Evolutionary conservation across 2,329 filamentous ascomycete genomes (phyloP), one percentile per base, ranked within the genome.

Genomic region (Aspergillus sp.): DNA sequence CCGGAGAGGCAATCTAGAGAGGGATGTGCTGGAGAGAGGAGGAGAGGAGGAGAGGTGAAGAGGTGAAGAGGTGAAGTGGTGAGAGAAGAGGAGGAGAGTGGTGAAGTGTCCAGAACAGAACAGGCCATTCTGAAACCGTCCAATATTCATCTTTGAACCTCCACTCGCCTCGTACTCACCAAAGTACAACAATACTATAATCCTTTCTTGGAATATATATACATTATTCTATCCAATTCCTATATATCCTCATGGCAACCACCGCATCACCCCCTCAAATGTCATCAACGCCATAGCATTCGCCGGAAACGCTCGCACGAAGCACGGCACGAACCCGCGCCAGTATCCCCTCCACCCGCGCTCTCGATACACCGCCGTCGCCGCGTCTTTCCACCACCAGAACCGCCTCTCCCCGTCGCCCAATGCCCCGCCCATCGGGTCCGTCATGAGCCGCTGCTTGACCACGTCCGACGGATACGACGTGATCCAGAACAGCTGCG

Each of bases 391-490:
- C 91, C 91, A 96, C 30, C 70, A 65, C 8, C 63, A 67, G 54
- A 88, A 96, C 44, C 67, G 74, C 40, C 77, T 72, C 36, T 72
- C 67, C 7, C 82, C 78, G 44, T 86, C 81, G 12, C 70, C 67
- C 8, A 88, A 61, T 1, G 66, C 67, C 1, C 81, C 80, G 1
- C 82, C 88, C 32, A 96, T 65, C 4, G 84, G 78, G 61, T 96
- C 91, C 10, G 89, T 95, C 91, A 98, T 96, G 55, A 98, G 82
- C 19, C 86, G 74, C 67, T 96, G 89, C 71, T 96, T 96, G 34
- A 96, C 79, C 14, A 95, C 84, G 56, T 96, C 89, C 29, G 78
- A 83, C 2, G 91, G 89, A 55, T 96, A 96, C 43, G 82, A 84
- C 12, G 82, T 85, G 26, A 94, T 59, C 91, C 91, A 98, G 56